phyloP scores from a whole-genome alignment of 805 yeast genomes.

The Millerozyma acaciae region DNA sequence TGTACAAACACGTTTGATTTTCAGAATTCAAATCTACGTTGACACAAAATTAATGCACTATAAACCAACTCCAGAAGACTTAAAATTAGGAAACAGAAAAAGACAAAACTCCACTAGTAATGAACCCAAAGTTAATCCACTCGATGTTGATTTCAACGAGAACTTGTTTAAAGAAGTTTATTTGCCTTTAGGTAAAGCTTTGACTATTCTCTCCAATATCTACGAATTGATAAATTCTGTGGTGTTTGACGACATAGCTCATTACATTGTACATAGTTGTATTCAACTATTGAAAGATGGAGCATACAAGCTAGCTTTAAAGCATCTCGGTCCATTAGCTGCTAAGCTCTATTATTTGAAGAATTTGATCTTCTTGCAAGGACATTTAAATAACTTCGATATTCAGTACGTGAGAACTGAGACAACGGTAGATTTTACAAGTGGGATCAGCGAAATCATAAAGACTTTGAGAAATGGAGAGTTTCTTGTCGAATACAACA shows the following conservation, averaged over 20 bases:
- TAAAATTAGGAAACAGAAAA: slow-evolving; percentile 49
- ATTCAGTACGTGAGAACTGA: slow-evolving; percentile 73
- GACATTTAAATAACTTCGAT: slow-evolving; percentile 70
- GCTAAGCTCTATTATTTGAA: slow-evolving; percentile 65
- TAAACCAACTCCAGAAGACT: slow-evolving; percentile 64
- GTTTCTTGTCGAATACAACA: slow-evolving; percentile 37
- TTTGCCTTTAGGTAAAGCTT: slow-evolving; percentile 67
- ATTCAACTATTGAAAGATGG: slow-evolving; percentile 58
- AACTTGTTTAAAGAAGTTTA: slow-evolving; percentile 49
- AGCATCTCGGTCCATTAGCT: slow-evolving; percentile 50
- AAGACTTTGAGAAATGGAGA: slow-evolving; percentile 35
- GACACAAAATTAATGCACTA: slow-evolving; percentile 66
- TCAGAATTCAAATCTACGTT: slow-evolving; percentile 70
- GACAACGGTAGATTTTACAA: slow-evolving; percentile 70
- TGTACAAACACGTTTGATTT: slow-evolving; percentile 74
- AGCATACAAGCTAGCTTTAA: slow-evolving; percentile 39
- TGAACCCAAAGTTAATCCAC: slow-evolving; percentile 11
- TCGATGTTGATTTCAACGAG: slow-evolving; percentile 33
- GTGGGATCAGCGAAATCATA: slow-evolving; percentile 55
- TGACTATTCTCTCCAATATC: slow-evolving; percentile 68
- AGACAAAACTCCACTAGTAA: slow-evolving; percentile 6
- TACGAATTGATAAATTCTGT: slow-evolving; percentile 74
- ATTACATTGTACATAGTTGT: slow-evolving; percentile 77
- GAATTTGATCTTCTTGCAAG: slow-evolving; percentile 65
- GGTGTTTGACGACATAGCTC: slow-evolving; percentile 87